Conservation (phyloP, 1,139 yeast species). For the Pichia sp. region DNA sequence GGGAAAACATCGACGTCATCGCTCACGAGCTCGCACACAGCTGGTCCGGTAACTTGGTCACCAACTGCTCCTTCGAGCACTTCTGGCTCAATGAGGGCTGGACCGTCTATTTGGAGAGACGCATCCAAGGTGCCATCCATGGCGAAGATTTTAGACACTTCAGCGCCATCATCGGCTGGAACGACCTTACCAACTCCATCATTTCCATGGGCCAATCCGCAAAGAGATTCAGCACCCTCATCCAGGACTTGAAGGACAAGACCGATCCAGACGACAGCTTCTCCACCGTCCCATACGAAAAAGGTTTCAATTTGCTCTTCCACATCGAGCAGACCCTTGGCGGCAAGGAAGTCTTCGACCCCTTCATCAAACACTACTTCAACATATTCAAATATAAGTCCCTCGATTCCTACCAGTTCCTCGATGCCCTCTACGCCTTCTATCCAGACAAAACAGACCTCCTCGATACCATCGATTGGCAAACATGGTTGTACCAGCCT, state of each 20-base stretch:
- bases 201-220: constrained; percentile 54
- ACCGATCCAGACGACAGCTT: constrained; percentile 87
- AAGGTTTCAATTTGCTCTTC: constrained; percentile 78
- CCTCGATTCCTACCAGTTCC: constrained; percentile 75
- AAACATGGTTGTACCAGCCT: constrained; percentile 72
- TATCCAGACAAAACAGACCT: constrained; percentile 46
- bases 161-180: constrained; percentile 85
- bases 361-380: constrained; percentile 77
- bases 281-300: constrained; percentile 85
- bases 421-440: constrained; percentile 68
- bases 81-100: constrained; percentile 96
- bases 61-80: constrained; percentile 89
- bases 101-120: constrained; percentile 88
- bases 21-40: constrained; percentile 93
- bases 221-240: constrained; percentile 57
- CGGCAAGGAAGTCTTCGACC: constrained; percentile 69
- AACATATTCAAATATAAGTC: constrained; percentile 63
- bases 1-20: constrained; percentile 81
- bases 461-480: constrained; percentile 76
- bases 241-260: constrained; percentile 60
- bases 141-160: constrained; percentile 79
- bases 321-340: constrained; percentile 67
- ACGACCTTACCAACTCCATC: constrained; percentile 65
- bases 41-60: constrained; percentile 88
- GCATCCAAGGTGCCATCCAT: constrained; percentile 71